Percentiles rank a stretch among this genome's conserved stretches.
Conservation (phyloP, 2,329 filamentous ascomycete genomes). For the Myriosclerotinia curreyana region DNA sequence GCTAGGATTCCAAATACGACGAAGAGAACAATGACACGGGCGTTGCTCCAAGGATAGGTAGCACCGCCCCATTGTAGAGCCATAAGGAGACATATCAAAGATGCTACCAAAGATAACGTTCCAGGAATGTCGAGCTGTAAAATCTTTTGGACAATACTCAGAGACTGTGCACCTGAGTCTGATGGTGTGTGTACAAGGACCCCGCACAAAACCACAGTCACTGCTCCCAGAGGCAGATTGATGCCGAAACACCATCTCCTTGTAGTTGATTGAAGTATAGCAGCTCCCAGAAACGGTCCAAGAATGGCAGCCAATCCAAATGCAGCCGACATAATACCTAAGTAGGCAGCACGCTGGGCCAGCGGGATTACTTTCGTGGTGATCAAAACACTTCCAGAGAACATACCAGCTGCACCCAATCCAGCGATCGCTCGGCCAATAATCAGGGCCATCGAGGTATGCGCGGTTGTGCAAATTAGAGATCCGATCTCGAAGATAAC, state of each 20-base stretch:
- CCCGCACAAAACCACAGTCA: background rate
- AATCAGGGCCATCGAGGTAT: conserved; percentile 2
- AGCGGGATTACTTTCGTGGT: conserved; percentile 11
- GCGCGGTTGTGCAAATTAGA: conserved; percentile 3
- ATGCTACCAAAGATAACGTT: conserved; percentile 4
- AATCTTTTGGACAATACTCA: conserved; percentile 2
- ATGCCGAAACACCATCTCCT: conserved; percentile 17
- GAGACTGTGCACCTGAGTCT: background rate
- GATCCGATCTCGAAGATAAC: conserved; percentile 11
- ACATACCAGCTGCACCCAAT: conserved; percentile 3
- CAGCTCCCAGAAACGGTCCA: conserved; percentile 18
- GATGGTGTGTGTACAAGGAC: conserved; percentile 12
- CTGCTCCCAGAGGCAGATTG: conserved; percentile 15
- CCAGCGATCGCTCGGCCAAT: conserved; percentile 14
- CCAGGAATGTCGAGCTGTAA: conserved; percentile 14
- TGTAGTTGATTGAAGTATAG: conserved; percentile 6
- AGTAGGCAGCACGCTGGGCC: conserved; percentile 10
- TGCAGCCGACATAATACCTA: conserved; percentile 13
- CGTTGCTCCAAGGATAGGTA: conserved; percentile 30
- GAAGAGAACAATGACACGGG: conserved; percentile 39
- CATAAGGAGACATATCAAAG: conserved; percentile 37
- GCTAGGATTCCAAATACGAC: conserved; percentile 35
- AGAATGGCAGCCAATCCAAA: conserved; percentile 13
- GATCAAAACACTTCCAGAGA: conserved; percentile 2
- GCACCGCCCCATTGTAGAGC: conserved; percentile 41